Conservation (phyloP, 2,329 filamentous ascomycete genomes). For the Fusarium tricinctum region DNA sequence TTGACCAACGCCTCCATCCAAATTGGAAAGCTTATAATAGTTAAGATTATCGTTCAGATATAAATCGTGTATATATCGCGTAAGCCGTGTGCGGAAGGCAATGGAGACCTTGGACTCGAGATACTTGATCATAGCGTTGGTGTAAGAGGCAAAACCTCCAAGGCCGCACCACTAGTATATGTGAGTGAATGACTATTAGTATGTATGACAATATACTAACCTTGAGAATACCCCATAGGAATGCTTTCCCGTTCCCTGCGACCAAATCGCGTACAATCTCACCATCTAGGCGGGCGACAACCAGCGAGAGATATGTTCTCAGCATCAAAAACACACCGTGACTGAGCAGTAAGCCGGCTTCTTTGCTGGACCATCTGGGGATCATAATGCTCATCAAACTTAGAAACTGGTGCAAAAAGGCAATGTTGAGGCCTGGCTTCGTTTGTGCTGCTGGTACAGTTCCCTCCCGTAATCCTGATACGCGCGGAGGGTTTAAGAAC, state of each 20-base stretch:
- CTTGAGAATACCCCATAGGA: conserved; percentile 90
- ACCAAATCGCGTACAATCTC: conserved; percentile 97
- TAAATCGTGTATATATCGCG: conserved; percentile 95
- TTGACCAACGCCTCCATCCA: conserved; percentile 93
- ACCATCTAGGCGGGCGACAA: conserved; percentile 93
- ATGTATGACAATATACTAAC: conserved; percentile 53
- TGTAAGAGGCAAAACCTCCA: conserved; percentile 93
- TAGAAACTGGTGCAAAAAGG: conserved; percentile 96
- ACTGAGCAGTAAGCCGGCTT: conserved; percentile 89
- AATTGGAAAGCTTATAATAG: conserved; percentile 94
- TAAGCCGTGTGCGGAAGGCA: conserved; percentile 94
- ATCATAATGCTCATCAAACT: conserved; percentile 98
- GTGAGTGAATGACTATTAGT: conserved; percentile 1
- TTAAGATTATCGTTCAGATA: conserved; percentile 96
- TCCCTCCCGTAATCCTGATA: conserved; percentile 81
- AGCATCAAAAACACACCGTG: conserved; percentile 92
- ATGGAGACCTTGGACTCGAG: conserved; percentile 98
- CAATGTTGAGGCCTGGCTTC: conserved; percentile 93
- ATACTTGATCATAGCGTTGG: conserved; percentile 99
- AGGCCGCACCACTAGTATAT: conserved; percentile 84
- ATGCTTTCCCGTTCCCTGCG: conserved; percentile 90
- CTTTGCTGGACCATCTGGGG: conserved; percentile 94
- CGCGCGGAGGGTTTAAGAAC: conserved; percentile 90
- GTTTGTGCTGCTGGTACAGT: conserved; percentile 88
- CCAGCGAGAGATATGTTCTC: conserved; percentile 91